Base-by-base conservation (phyloP, 2,329 filamentous ascomycete genomes). In the Arachnopeziza araneosa region DNA sequence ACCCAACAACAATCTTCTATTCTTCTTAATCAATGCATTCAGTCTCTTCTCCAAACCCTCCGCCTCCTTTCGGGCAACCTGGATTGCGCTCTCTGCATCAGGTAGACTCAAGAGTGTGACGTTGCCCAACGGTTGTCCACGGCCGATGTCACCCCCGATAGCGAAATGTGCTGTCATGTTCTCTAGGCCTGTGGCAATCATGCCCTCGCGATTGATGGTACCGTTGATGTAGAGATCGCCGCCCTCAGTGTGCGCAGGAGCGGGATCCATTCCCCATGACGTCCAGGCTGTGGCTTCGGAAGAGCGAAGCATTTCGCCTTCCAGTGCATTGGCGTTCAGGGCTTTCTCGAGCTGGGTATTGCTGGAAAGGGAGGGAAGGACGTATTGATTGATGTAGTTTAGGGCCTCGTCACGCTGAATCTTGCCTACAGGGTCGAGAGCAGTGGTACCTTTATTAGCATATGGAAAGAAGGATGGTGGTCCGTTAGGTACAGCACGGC, bases 331-430 rank as follows among this genome's bases (percentile, higher is more conserved):
- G 14, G 67, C 67, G 56, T 72, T 72, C 12, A 74, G 60, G 14
- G 71, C 70, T 24, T 70, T 71, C 56, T 73, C 72, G n/a, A 73
- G 62, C 54, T 74, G 72, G 9, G 69, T 65, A 54, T 70, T 72
- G 14, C 67, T 71, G 12, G 71, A 69, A 8, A 74, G 67, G 8
- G 71, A 72, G 9, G 85, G 85, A 36, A 88, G 76, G 1, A 88
- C 83, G 64, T 85, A 86, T 71, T 88, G 85, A 71, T 88, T 88
- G 73, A 88, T 87, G 72, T 87, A 88, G 71, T 80, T 82, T 50
- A 88, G 80, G 0, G 84, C 84, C 68, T 87, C 85, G 66, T 88
- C 84, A 14, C 84, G 81, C 71, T 86, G 84, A 65, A 88, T 83
- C 75, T 87, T 87, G 64, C 80, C 80, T 24, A 86, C 79, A 1